phyloP scores from a whole-genome alignment of 345 rosid species.

The Rhizophora mangle region DNA sequence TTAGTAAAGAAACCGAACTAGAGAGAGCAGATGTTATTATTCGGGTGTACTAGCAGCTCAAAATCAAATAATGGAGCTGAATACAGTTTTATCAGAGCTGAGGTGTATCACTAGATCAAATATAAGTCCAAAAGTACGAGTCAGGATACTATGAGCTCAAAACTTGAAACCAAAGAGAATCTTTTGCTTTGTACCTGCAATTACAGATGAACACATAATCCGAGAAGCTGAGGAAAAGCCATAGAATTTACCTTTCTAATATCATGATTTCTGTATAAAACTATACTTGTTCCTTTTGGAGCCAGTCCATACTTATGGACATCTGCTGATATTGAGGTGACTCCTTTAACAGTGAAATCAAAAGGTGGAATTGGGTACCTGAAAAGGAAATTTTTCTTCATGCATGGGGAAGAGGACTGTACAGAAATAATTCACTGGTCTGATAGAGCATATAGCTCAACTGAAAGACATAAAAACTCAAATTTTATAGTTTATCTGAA shows the following conservation, averaged over 20 bases:
- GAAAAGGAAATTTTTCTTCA: slow-evolving; percentile 14
- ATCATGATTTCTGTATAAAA: slow-evolving; percentile 89
- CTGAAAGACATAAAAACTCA: neutral
- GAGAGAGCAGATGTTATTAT: neutral
- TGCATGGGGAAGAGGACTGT: neutral
- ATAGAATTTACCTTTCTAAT: slow-evolving; percentile 68
- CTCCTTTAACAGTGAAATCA: slow-evolving; percentile 86
- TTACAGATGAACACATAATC: neutral
- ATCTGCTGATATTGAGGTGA: slow-evolving; percentile 84
- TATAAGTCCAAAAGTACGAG: too few species aligned
- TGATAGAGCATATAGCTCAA: too few species aligned
- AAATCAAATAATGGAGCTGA: neutral
- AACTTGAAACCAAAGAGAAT: neutral
- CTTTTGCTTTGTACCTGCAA: neutral
- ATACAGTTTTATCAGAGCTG: neutral
- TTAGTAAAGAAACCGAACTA: neutral
- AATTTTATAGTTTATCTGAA: neutral
- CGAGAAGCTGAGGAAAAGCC: neutral
- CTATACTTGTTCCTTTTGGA: slow-evolving; percentile 92
- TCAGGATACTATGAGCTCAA: neutral
- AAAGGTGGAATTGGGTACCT: slow-evolving; percentile 82
- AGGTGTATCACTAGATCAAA: neutral
- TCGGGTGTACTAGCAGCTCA: neutral
- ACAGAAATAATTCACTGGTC: neutral
- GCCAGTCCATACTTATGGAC: slow-evolving; percentile 97